phyloP scores from a whole-genome alignment of 192 early-diverging fungal genomes.

The Podochytrium sp. region DNA sequence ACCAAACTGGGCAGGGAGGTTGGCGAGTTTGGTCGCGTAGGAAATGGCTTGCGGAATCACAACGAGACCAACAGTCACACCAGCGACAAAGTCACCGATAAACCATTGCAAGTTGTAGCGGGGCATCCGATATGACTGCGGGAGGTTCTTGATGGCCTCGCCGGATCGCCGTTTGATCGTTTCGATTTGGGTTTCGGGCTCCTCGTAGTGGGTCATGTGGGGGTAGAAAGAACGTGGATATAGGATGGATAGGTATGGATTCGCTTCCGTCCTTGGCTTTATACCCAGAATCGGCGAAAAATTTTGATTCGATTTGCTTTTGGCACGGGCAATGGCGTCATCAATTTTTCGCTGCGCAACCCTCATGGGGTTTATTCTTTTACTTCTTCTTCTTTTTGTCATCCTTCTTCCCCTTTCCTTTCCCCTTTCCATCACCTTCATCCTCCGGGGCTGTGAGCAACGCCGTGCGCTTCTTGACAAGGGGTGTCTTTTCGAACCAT shows the following conservation, averaged over 20 bases:
- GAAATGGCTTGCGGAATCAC: slow-evolving; percentile 70
- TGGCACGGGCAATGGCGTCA: too few relatives aligned
- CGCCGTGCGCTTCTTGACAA: slow-evolving; percentile 50
- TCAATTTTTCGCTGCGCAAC: slow-evolving; percentile 6
- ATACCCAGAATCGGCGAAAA: too few relatives aligned
- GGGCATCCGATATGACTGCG: slow-evolving; percentile 45
- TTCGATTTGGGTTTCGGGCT: not conserved
- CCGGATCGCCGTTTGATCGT: not conserved
- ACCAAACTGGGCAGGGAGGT: slow-evolving; percentile 72
- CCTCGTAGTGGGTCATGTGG: not conserved
- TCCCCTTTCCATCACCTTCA: slow-evolving; percentile 41
- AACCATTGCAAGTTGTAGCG: slow-evolving; percentile 70
- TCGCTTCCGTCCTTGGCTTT: too few relatives aligned
- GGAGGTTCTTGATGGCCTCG: too few relatives aligned
- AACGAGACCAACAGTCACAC: slow-evolving; percentile 71
- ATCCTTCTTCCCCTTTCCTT: slow-evolving; percentile 37
- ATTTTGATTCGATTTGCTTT: too few relatives aligned
- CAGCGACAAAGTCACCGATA: slow-evolving; percentile 70
- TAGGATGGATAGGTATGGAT: too few relatives aligned
- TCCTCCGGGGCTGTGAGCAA: slow-evolving; percentile 48
- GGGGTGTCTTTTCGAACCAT: slow-evolving; percentile 54
- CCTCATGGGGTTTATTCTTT: not conserved
- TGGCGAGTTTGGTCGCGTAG: slow-evolving; percentile 73
- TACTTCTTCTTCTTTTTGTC: slow-evolving; percentile 43
- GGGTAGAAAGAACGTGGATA: too few relatives aligned